These are phyloP conservation scores for Phytophthora vignae DNA, from an alignment of 352 stramenopile species.

Conservation along the genomic window DNA sequence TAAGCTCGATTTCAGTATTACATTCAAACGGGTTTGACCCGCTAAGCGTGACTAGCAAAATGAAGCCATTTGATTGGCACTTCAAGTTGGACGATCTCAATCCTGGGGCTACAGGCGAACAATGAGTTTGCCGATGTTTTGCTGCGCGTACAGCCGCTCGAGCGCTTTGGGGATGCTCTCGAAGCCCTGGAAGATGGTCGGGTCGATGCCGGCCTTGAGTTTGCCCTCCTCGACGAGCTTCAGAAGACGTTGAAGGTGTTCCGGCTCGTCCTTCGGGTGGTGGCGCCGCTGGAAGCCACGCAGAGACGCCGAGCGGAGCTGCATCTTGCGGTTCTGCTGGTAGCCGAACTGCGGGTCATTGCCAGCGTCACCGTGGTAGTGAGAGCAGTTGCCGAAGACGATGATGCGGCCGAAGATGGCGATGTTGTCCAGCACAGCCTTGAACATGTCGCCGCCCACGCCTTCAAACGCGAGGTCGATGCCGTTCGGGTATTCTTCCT, in stretches of 20 bases:
- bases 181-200: conserved; percentile 45
- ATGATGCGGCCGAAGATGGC: conserved; percentile 26
- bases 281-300: conserved; percentile 18
- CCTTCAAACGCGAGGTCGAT: conserved; percentile 48
- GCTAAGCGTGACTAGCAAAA: conserved; percentile 18
- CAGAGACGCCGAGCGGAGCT: conserved; percentile 23
- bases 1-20: conserved; percentile 1
- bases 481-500: conserved; percentile 45
- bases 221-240: conserved; percentile 19
- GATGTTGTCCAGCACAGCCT: conserved; percentile 28
- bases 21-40: neutral
- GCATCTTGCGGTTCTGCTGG: conserved; percentile 31
- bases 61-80: conserved; percentile 14
- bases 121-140: conserved; percentile 86
- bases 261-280: conserved; percentile 12
- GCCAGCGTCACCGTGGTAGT: conserved; percentile 29
- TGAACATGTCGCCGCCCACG: conserved; percentile 29
- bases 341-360: conserved; percentile 17
- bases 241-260: conserved; percentile 15
- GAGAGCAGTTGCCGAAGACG: conserved; percentile 30
- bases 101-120: conserved; percentile 33
- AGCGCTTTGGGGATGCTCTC: conserved; percentile 60
- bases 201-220: conserved; percentile 33
- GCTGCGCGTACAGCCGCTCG: conserved; percentile 56
- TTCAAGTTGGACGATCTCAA: conserved; percentile 4